Conservation (phyloP, 805 yeast species). For the Candida chilensis region DNA sequence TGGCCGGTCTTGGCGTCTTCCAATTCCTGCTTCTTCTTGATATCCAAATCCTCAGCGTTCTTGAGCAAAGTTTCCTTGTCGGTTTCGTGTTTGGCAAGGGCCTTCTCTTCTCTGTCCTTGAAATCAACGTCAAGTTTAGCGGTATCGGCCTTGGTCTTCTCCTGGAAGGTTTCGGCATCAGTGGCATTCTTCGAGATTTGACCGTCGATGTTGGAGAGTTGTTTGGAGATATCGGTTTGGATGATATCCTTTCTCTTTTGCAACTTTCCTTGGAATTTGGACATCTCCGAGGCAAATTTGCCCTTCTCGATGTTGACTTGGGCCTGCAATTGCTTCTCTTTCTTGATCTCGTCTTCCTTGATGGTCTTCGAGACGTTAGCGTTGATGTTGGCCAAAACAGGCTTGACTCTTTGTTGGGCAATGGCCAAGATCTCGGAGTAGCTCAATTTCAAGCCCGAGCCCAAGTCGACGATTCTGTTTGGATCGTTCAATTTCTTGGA, state of each 20-base stretch:
- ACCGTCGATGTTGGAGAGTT: constrained; percentile 10
- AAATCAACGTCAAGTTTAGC: constrained; percentile 34
- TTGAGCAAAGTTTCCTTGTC: constrained; percentile 31
- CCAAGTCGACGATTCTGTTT: constrained; percentile 38
- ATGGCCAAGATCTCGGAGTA: constrained; percentile 46
- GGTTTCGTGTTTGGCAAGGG: constrained; percentile 33
- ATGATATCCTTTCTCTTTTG: constrained; percentile 7
- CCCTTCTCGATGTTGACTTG: constrained; percentile 32
- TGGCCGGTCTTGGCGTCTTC: constrained; percentile 16
- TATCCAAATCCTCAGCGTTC: constrained; percentile 34
- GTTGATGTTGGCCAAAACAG: constrained; percentile 41
- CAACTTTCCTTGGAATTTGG: constrained; percentile 10
- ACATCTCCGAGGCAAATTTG: constrained; percentile 10
- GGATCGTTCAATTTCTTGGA: constrained; percentile 37
- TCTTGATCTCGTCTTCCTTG: constrained; percentile 28
- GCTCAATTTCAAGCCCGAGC: constrained; percentile 44
- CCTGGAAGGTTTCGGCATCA: constrained; percentile 26
- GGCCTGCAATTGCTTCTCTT: constrained; percentile 23
- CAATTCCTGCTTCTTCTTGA: constrained; percentile 14
- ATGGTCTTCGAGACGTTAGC: constrained; percentile 36
- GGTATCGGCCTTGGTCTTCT: constrained; percentile 29
- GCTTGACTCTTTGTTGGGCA: constrained; percentile 47
- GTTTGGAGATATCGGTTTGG: not conserved
- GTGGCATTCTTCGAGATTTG: constrained; percentile 13
- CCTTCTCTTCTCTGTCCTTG: constrained; percentile 34